These are phyloP conservation scores for Podospora conica DNA, from an alignment of 495 filamentous ascomycete species.

Conservation along the genomic window DNA sequence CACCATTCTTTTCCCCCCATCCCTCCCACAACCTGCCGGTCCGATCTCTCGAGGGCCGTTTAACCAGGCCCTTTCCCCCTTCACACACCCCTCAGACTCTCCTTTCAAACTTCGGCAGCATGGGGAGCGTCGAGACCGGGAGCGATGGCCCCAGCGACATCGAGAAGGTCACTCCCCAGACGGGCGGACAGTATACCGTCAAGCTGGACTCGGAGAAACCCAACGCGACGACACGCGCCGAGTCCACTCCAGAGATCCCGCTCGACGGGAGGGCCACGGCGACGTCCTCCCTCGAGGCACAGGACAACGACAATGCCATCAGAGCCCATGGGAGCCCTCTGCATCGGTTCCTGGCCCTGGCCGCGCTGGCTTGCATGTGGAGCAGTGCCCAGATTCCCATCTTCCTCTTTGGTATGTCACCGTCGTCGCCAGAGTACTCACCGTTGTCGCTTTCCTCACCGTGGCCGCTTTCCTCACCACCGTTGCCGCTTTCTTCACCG, in stretches of 20 bases:
- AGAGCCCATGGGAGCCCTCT: background rate
- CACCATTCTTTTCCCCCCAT: background rate
- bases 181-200: background rate
- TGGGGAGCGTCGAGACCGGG: background rate
- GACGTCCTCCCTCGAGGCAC: background rate
- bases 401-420: constrained; percentile 22
- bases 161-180: background rate
- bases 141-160: background rate
- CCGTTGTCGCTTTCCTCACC: no score
- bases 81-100: background rate
- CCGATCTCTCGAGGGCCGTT: background rate
- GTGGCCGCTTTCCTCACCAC: no score
- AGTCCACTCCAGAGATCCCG: background rate
- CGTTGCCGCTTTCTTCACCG: no score
- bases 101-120: background rate
- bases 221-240: background rate
- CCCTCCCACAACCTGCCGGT: background rate
- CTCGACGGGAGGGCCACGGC: background rate
- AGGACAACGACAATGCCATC: background rate
- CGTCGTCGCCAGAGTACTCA: background rate
- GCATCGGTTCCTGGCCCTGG: constrained; percentile 15
- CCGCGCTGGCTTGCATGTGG: constrained; percentile 27
- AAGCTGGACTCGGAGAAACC: background rate
- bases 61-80: background rate
- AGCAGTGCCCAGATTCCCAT: constrained; percentile 25